A percentile compares a stretch with the other conserved stretches of the same genome.
Conservation (phyloP, 2,329 filamentous ascomycete species). For the Diaporthe longicolla region DNA sequence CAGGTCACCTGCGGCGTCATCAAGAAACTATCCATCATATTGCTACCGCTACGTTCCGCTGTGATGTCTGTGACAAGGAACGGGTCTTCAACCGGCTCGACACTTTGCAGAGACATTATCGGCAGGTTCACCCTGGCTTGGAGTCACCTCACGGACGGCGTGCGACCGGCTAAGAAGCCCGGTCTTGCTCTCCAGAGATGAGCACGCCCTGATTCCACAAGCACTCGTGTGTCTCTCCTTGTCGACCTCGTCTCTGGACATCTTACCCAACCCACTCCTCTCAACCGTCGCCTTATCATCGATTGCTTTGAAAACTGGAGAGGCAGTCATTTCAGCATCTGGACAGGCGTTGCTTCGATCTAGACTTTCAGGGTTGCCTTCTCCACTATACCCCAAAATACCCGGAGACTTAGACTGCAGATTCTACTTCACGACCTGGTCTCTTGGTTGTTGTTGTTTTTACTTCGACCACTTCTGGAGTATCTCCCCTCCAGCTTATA, state of each 20-base stretch:
- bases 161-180: slow-evolving; percentile 33
- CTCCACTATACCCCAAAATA: slow-evolving; percentile 41
- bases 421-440: slow-evolving; percentile 31
- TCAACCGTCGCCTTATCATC: slow-evolving; percentile 11
- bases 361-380: slow-evolving; percentile 31
- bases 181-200: slow-evolving; percentile 19
- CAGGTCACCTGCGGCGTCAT: slow-evolving; percentile 42
- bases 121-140: slow-evolving; percentile 56
- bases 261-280: slow-evolving; percentile 14
- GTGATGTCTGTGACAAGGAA: slow-evolving; percentile 42
- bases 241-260: slow-evolving; percentile 37
- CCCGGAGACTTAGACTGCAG: slow-evolving; percentile 42
- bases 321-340: slow-evolving; percentile 41
- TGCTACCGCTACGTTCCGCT: slow-evolving; percentile 40
- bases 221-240: slow-evolving; percentile 35
- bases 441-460: slow-evolving; percentile 11
- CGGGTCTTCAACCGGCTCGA: slow-evolving; percentile 42
- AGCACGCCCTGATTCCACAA: slow-evolving; percentile 35
- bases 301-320: slow-evolving; percentile 31
- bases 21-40: slow-evolving; percentile 42
- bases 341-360: slow-evolving; percentile 42
- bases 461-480: slow-evolving; percentile 17
- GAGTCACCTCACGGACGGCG: slow-evolving; percentile 52
- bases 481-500: slow-evolving; percentile 1
- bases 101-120: slow-evolving; percentile 43